These are phyloP conservation scores for Euphorbia peplus DNA, from an alignment of 345 rosid species.

Conservation along the genomic window DNA sequence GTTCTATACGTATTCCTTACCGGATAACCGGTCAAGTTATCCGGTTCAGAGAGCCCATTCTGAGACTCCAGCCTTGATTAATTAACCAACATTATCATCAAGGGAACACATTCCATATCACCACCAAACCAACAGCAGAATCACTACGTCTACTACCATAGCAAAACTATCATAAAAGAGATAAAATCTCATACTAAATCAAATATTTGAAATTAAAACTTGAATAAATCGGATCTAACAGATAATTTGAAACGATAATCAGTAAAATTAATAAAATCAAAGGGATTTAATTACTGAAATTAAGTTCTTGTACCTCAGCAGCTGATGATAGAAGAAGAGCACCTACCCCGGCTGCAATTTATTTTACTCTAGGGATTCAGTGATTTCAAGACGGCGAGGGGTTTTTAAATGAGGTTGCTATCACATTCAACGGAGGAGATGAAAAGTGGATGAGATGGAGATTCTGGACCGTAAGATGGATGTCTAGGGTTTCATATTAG, in stretches of 20 bases:
- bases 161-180: background rate
- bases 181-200: background rate
- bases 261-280: background rate
- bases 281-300: background rate
- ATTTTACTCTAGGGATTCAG: too few species aligned
- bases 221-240: background rate
- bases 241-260: background rate
- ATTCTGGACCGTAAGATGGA: constrained; percentile 23
- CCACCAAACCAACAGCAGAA: constrained; percentile 5
- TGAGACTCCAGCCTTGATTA: constrained; percentile 68
- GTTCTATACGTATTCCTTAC: constrained; percentile 47
- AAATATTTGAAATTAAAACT: background rate
- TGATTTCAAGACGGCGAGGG: background rate
- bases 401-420: background rate
- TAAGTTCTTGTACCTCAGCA: constrained; percentile 20
- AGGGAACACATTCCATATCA: constrained; percentile 20
- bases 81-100: background rate
- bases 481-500: background rate
- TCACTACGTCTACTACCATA: constrained; percentile 11
- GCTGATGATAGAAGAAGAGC: constrained; percentile 10
- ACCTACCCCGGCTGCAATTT: background rate
- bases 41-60: constrained; percentile 33
- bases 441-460: background rate
- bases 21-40: constrained; percentile 29
- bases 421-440: constrained; percentile 15